Percentiles rank a stretch among this genome's conserved stretches.
phyloP scores from a whole-genome alignment of 306 rosid genomes.

The Fragaria nilgerrensis region DNA sequence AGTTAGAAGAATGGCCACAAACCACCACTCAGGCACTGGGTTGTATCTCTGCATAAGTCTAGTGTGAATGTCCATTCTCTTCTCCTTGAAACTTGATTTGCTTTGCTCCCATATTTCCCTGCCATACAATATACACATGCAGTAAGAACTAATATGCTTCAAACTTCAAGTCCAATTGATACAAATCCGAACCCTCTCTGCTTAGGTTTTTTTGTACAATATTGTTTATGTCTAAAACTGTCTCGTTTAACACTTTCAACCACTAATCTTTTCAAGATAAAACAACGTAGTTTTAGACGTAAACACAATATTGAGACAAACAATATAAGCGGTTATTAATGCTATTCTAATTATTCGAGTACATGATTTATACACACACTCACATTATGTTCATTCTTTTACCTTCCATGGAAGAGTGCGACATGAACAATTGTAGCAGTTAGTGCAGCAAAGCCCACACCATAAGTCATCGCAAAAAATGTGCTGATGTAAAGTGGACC shows the following conservation, averaged over 20 bases:
- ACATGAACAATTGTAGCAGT: constrained; percentile 79
- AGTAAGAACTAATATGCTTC: background rate
- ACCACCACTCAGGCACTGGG: constrained; percentile 95
- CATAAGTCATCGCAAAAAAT: constrained; percentile 71
- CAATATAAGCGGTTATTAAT: too few relatives aligned
- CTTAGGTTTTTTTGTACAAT: too few relatives aligned
- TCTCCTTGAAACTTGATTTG: constrained; percentile 59
- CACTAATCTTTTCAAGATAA: background rate
- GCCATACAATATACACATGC: background rate
- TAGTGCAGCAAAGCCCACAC: constrained; percentile 89
- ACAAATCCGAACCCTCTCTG: background rate
- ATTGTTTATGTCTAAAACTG: too few relatives aligned
- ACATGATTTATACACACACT: too few relatives aligned
- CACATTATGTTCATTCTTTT: too few relatives aligned
- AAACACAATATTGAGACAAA: background rate
- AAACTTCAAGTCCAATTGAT: background rate
- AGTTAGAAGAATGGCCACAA: constrained; percentile 51
- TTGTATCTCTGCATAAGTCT: constrained; percentile 66
- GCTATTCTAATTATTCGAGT: too few relatives aligned
- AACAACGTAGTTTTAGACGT: background rate
- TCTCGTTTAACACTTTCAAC: too few relatives aligned
- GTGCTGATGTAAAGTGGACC: constrained; percentile 62
- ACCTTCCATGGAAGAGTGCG: constrained; percentile 91
- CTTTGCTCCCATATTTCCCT: constrained; percentile 93
- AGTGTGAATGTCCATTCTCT: constrained; percentile 70